phyloP scores from a whole-genome alignment of 495 filamentous ascomycete genomes.

The Bathelium albidoporum region DNA sequence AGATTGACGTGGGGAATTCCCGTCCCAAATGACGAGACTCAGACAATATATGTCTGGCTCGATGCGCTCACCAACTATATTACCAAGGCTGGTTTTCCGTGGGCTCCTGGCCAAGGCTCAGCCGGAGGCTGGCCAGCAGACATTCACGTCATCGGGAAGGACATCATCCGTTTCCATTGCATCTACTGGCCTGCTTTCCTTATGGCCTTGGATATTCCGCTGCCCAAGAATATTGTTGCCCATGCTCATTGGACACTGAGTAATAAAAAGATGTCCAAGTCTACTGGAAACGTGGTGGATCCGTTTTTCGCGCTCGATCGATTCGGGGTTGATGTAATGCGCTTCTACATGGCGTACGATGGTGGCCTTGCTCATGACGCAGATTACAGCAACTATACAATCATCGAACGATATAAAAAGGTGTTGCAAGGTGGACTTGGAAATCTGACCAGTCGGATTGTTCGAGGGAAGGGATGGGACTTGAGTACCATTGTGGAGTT shows the following conservation, averaged over 20 bases:
- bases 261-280: slow-evolving; percentile 88
- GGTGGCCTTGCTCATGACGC: slow-evolving; percentile 66
- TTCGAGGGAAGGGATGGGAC: slow-evolving; percentile 56
- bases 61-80: slow-evolving; percentile 93
- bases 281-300: slow-evolving; percentile 87
- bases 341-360: slow-evolving; percentile 73
- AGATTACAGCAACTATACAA: slow-evolving; percentile 69
- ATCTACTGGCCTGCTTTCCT: slow-evolving; percentile 98
- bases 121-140: slow-evolving; percentile 78
- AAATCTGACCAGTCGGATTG: slow-evolving; percentile 63
- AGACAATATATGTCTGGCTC: slow-evolving; percentile 97
- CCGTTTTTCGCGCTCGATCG: slow-evolving; percentile 85
- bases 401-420: slow-evolving; percentile 70
- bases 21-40: slow-evolving; percentile 70
- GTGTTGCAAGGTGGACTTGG: slow-evolving; percentile 62
- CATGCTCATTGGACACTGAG: slow-evolving; percentile 95
- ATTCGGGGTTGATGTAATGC: slow-evolving; percentile 77
- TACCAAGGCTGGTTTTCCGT: slow-evolving; percentile 79
- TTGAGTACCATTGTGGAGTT: slow-evolving; percentile 44
- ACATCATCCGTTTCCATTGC: slow-evolving; percentile 91
- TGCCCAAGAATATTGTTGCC: slow-evolving; percentile 73
- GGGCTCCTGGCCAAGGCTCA: slow-evolving; percentile 50
- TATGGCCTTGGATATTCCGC: slow-evolving; percentile 71
- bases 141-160: slow-evolving; percentile 87
- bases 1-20: slow-evolving; percentile 82